Evolutionary conservation across 1,284 basidiomycete genomes (phyloP), one percentile per base, ranked within the genome.

Genomic region (Gomphus sp.): DNA sequence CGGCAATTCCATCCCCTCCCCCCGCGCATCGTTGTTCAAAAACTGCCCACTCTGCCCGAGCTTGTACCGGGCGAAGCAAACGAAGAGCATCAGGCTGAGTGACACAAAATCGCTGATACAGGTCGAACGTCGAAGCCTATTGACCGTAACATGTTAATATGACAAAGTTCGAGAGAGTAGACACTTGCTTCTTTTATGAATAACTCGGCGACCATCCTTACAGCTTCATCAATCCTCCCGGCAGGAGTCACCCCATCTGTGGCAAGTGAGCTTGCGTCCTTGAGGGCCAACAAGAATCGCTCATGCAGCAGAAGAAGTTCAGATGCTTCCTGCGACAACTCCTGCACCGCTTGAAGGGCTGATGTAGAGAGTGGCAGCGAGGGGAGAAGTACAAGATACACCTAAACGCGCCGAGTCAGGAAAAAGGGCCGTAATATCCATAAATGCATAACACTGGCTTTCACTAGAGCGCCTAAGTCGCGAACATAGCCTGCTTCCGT

Each of bases 81-180:
- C 89, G 84, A 53, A 86, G 74, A 0, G 91, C 92, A 64, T 90
- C 87, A 53, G 83, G 81, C 66, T 96, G 92, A 0, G 85, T 85
- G 0, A 90, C 82, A 67, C 93, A 96, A 66, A 92, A 96, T 11
- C 79, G 73, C 69, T 91, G 81, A 73, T 97, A 97, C 1, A 84
- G 77, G 58, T 80, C 76, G 66, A 95, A 94, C 47, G 79, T 75
- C 14, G 84, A 74, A 18, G 85, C 84, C 91, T 93, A 66, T n/a
- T 63, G 10, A 61, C 62, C 22, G 55, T 47, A 60, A 43, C 58
- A 58, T 37, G 61, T 59, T 54, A 16, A 56, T 34, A 52, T 63
- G 16, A 8, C 41, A 55, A 60, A 47, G 11, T 12, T 25, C 64
- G 11, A 59, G 63, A 56, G 37, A 57, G 25, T 11, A 47, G 25